Conservation (phyloP, 23 red algal genomes). For the Rhodosorus marinus region DNA sequence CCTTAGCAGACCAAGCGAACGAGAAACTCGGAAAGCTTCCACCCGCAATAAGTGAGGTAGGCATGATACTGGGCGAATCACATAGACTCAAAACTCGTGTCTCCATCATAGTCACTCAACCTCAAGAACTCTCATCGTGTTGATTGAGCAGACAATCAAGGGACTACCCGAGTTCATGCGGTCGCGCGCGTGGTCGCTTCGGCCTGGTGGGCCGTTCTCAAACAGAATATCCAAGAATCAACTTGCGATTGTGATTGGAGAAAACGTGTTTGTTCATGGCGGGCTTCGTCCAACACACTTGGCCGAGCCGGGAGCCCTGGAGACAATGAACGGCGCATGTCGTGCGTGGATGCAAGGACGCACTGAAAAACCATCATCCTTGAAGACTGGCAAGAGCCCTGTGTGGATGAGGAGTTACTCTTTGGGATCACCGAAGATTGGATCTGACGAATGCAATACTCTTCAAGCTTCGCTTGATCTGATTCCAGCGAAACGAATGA, state of each 20-base stretch:
- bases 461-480: constrained; percentile 51
- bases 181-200: constrained; percentile 16
- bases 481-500: constrained; percentile 58
- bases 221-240: constrained; percentile 26
- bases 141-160: constrained; percentile 21
- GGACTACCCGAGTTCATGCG: constrained; percentile 15
- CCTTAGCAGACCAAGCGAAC: too few species aligned
- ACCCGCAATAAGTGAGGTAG: constrained; percentile 1
- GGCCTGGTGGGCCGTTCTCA: constrained; percentile 38
- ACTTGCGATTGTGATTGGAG: constrained; percentile 53
- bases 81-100: too few species aligned
- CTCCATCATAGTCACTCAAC: too few species aligned
- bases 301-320: constrained; percentile 8
- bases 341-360: constrained; percentile 35
- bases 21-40: neutral
- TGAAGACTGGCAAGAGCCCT: constrained; percentile 55
- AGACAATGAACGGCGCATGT: constrained; percentile 16
- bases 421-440: constrained; percentile 3
- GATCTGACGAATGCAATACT: constrained; percentile 24
- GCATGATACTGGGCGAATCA: too few species aligned
- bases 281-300: constrained; percentile 65
- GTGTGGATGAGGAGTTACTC: constrained; percentile 92
- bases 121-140: too few species aligned
- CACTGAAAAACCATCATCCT: constrained; percentile 32
- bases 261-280: constrained; percentile 92